Evolutionary conservation across 148 eudicot genomes (phyloP), one percentile per base, ranked within the genome.

Genomic region (Cornus kousa): DNA sequence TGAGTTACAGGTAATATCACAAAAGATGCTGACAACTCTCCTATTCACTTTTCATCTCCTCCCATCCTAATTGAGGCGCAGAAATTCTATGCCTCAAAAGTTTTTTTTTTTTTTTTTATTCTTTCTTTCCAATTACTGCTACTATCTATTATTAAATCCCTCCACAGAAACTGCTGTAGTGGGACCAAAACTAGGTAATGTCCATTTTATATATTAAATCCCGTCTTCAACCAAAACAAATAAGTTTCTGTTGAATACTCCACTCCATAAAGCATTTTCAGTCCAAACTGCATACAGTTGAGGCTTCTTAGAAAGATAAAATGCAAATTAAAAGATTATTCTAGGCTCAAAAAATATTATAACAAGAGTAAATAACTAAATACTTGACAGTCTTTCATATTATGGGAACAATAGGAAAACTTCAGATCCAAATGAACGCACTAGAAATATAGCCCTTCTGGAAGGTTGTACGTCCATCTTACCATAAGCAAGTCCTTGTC

Each of bases 401-500:
- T 5, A 70, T 32, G 23, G 64, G 48, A 64, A 66, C 23, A 70
- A 31, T 16, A 8, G 68, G 32, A 66, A 14, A 64, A 71, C 16
- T 66, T 65, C 74, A 37, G 10, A n/a, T 67, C 22, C 68, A 43
- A 20, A 78, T 1, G 2, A 69, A 69, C 2, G 62, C 33, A 74
- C 43, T n/a, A 67, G 68, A 55, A 32, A 62, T 28, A 57, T 2
- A 46, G 60, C 24, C 40, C 55, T 71, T 53, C 35, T 22, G 59
- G 53, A 57, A 73, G 70, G 62, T 66, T 0, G 22, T 62, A 20
- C 7, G 0, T 20, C 23, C 37, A 59, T 76, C 91, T 88, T 84
- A 96, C 99, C 97, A 88, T 80, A 67, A 94, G 93, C 69, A 85
- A 80, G 39, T 83, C 88, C 82, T 83, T 88, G 87, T 94, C 97